These are phyloP conservation scores for Gynandropsis gynandra DNA, from an alignment of 345 rosid species.

Conservation along the genomic window DNA sequence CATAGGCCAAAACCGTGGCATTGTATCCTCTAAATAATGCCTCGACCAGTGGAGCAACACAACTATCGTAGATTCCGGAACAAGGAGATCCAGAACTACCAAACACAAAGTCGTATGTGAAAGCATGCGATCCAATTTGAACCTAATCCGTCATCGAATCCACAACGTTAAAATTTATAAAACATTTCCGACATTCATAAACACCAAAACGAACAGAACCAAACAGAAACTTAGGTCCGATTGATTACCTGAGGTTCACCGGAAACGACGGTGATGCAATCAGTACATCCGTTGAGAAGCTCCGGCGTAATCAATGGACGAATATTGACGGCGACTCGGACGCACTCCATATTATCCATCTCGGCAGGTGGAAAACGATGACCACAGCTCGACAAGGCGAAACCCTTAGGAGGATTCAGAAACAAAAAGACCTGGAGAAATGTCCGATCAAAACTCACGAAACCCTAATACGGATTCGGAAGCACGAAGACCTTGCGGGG, in stretches of 20 bases:
- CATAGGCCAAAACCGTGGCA: constrained; percentile 93
- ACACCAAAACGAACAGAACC: neutral
- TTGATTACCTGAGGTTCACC: constrained; percentile 79
- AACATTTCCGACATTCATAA: neutral
- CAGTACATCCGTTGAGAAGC: constrained; percentile 78
- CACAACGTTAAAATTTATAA: neutral
- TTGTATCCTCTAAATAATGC: constrained; percentile 83
- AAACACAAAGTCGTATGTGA: constrained; percentile 76
- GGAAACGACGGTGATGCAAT: constrained; percentile 75
- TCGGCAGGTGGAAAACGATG: neutral
- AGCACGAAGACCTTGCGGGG: neutral
- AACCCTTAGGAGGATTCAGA: constrained; percentile 2
- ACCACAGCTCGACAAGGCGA: neutral
- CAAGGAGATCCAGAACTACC: constrained; percentile 50
- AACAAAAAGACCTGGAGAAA: constrained; percentile 8
- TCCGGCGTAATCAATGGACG: constrained; percentile 85
- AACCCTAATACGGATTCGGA: neutral
- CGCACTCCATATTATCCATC: constrained; percentile 64
- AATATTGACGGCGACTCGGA: constrained; percentile 80
- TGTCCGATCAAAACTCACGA: constrained; percentile 7
- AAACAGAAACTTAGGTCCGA: neutral
- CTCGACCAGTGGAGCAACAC: constrained; percentile 83
- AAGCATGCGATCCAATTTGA: constrained; percentile 76
- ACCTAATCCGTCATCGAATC: constrained; percentile 39
- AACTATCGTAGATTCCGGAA: constrained; percentile 44